Evolutionary conservation across 441 rosid genomes (phyloP).

Genomic region (Pelargonium cotyledonis): DNA sequence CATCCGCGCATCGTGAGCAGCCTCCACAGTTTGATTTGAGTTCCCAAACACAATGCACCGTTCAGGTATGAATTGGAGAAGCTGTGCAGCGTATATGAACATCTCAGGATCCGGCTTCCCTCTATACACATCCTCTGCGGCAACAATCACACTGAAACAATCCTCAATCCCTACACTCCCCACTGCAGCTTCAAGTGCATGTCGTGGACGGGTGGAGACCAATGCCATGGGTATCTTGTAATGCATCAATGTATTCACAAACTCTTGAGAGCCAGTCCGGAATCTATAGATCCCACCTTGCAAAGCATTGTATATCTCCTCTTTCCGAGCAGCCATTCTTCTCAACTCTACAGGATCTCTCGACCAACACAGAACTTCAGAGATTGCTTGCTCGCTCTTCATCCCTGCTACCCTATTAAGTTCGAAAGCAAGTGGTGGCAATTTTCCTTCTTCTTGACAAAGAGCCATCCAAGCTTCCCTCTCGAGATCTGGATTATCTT

Average conservation of each 20-base stretch:
- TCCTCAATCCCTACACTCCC: conserved; percentile 57
- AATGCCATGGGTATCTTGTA: conserved; percentile 94
- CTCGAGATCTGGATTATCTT: conserved; percentile 75
- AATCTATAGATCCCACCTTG: conserved; percentile 74
- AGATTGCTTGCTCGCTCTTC: conserved; percentile 91
- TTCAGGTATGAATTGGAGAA: conserved; percentile 75
- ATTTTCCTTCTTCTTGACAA: conserved; percentile 81
- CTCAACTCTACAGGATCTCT: conserved; percentile 62
- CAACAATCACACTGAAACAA: conserved; percentile 58
- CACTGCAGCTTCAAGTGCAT: conserved; percentile 66
- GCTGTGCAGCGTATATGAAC: conserved; percentile 85
- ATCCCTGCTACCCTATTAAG: conserved; percentile 77
- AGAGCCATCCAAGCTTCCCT: conserved; percentile 78
- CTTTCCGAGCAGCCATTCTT: conserved; percentile 74
- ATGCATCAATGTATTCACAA: conserved; percentile 72
- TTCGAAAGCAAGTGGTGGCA: conserved; percentile 68
- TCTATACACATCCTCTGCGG: conserved; percentile 84
- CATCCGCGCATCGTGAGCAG: conserved; percentile 92
- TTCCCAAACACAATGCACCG: conserved; percentile 94
- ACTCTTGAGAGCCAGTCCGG: conserved; percentile 67
- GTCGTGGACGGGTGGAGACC: conserved; percentile 80
- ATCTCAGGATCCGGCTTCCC: conserved; percentile 97
- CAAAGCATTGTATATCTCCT: conserved; percentile 66
- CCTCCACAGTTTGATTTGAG: conserved; percentile 86
- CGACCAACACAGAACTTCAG: conserved; percentile 95